phyloP scores from a whole-genome alignment of 108 stramenopile species.

The Cylindrotheca closterium region DNA sequence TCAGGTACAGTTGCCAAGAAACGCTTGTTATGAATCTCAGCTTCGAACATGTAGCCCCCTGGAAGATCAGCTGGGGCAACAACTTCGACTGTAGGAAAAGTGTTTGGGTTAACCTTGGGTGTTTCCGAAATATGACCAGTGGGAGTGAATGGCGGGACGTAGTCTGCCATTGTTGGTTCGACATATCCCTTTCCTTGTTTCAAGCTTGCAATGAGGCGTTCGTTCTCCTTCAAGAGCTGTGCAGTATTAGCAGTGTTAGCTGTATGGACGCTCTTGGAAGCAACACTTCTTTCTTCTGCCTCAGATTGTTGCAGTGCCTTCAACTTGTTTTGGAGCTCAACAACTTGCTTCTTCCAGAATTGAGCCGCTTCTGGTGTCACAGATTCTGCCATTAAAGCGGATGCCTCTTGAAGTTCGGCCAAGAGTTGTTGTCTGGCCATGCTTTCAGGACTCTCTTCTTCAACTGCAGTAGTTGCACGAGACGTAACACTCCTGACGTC shows the following conservation, averaged over 20 bases:
- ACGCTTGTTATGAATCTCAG: constrained; percentile 57
- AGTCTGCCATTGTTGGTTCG: neutral
- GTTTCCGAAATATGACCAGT: neutral
- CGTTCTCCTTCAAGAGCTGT: neutral
- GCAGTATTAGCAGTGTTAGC: neutral
- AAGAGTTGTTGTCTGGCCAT: constrained; percentile 64
- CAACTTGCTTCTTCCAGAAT: constrained; percentile 79
- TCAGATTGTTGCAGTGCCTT: neutral
- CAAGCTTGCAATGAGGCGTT: constrained; percentile 5
- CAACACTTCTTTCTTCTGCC: neutral
- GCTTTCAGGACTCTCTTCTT: constrained; percentile 30
- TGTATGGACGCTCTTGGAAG: neutral
- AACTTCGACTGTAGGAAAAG: constrained; percentile 51
- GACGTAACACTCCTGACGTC: neutral
- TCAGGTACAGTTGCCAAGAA: constrained; percentile 70
- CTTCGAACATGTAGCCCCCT: constrained; percentile 80
- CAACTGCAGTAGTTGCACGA: neutral
- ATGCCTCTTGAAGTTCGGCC: constrained; percentile 74
- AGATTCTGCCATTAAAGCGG: constrained; percentile 62
- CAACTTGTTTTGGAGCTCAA: constrained; percentile 58
- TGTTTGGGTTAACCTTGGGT: constrained; percentile 3
- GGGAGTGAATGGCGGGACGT: neutral
- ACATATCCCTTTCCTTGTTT: constrained; percentile 12
- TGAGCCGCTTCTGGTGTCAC: constrained; percentile 65
- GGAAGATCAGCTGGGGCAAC: constrained; percentile 81